Percentiles rank a stretch among this genome's conserved stretches.
phyloP scores from a whole-genome alignment of 345 rosid species.

The Crucihimalaya himalaica region DNA sequence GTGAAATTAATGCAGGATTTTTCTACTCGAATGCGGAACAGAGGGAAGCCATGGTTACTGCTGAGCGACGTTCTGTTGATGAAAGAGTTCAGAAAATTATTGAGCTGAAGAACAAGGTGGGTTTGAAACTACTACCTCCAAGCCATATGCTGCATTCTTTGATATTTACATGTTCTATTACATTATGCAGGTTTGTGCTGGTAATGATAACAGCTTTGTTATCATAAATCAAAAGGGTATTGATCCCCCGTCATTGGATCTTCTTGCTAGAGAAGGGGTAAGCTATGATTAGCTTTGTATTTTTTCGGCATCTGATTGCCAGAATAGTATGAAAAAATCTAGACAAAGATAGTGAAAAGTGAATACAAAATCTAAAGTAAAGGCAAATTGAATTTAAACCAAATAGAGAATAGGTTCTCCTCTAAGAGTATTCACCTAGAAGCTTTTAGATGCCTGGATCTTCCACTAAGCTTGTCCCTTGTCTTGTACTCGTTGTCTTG shows the following conservation, averaged over 20 bases:
- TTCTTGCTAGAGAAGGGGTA: slow-evolving; percentile 97
- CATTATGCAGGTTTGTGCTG: slow-evolving; percentile 78
- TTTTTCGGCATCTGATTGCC: not conserved
- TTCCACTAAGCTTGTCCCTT: not conserved
- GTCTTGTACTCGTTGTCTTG: not conserved
- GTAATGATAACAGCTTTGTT: slow-evolving; percentile 74
- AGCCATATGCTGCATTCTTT: not conserved
- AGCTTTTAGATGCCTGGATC: slow-evolving; percentile 5
- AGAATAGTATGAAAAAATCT: not conserved
- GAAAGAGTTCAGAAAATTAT: slow-evolving; percentile 85
- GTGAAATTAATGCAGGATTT: slow-evolving; percentile 99
- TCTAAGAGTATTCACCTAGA: not conserved
- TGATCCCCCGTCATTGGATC: slow-evolving; percentile 94
- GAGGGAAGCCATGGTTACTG: slow-evolving; percentile 97
- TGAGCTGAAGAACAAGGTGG: slow-evolving; percentile 84
- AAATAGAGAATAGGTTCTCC: not conserved
- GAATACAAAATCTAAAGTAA: not conserved
- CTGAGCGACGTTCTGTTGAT: slow-evolving; percentile 88
- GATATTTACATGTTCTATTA: slow-evolving; percentile 17
- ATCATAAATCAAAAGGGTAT: slow-evolving; percentile 97
- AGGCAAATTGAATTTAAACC: not conserved
- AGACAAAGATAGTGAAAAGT: not conserved
- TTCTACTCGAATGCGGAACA: slow-evolving; percentile 99
- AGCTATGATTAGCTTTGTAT: slow-evolving; percentile 35
- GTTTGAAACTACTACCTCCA: slow-evolving; percentile 4